These are phyloP conservation scores for Amaranthus cruentus DNA, from an alignment of 148 eudicot genomes.

Conservation along the genomic window DNA sequence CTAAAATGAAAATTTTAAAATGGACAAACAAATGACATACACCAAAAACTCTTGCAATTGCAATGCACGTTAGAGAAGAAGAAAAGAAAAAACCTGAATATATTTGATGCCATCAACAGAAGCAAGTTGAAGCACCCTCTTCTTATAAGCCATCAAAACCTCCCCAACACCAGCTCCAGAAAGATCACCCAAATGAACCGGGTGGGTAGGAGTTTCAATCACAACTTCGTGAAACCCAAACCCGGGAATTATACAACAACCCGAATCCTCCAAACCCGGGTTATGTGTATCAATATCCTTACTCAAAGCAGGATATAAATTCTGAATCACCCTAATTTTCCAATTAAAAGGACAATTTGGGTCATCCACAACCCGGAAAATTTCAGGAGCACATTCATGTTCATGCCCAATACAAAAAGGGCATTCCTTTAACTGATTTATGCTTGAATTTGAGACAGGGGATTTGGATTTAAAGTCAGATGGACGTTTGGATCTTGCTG, in stretches of 20 bases:
- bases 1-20: no score
- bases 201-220: conserved; percentile 72
- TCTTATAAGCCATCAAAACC: conserved; percentile 75
- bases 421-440: conserved; percentile 40
- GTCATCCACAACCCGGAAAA: conserved; percentile 55
- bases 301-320: conserved; percentile 82
- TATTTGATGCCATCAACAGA: conserved; percentile 46
- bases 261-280: conserved; percentile 9
- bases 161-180: conserved; percentile 45
- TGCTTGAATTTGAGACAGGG: conserved; percentile 34
- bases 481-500: conserved; percentile 84
- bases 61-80: neutral
- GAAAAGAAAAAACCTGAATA: conserved; percentile 56
- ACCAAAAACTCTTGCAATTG: no score
- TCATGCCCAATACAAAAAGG: conserved; percentile 89
- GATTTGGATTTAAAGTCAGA: conserved; percentile 90
- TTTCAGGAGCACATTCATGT: conserved; percentile 89
- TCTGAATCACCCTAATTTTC: conserved; percentile 72
- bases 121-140: conserved; percentile 60
- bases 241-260: conserved; percentile 40
- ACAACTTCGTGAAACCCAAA: conserved; percentile 94
- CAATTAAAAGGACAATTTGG: conserved; percentile 45
- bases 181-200: conserved; percentile 64
- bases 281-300: conserved; percentile 36
- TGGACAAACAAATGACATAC: no score